Percentiles rank a stretch among this genome's conserved stretches.
phyloP scores from a whole-genome alignment of 2,329 filamentous ascomycete species.

The Biscogniauxia mediterranea region DNA sequence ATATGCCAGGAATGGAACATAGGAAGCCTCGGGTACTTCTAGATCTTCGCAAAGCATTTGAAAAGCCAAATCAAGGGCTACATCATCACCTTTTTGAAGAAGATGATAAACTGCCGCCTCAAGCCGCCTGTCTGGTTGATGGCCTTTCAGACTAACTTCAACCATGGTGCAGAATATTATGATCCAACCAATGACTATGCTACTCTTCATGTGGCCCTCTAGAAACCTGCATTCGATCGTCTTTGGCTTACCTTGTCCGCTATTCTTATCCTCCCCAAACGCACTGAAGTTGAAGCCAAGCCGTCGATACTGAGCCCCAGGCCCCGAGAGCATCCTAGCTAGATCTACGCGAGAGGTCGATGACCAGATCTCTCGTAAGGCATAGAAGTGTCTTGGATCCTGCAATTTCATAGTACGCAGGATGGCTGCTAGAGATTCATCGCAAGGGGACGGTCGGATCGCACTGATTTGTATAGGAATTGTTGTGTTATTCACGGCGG shows the following conservation, averaged over 20 bases:
- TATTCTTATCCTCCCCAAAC: slow-evolving; percentile 37
- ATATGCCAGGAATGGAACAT: neutral
- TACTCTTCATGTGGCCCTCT: slow-evolving; percentile 33
- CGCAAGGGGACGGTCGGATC: slow-evolving; percentile 2
- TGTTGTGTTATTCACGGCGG: slow-evolving; percentile 1
- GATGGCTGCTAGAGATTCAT: slow-evolving; percentile 2
- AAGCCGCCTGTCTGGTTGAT: slow-evolving; percentile 1
- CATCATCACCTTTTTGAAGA: neutral
- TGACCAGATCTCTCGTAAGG: slow-evolving; percentile 32
- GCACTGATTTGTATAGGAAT: neutral
- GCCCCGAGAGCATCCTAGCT: slow-evolving; percentile 36
- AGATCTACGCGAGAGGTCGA: slow-evolving; percentile 30
- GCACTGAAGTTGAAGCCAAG: slow-evolving; percentile 43
- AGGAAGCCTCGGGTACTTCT: neutral
- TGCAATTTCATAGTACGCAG: neutral
- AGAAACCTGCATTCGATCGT: slow-evolving; percentile 41
- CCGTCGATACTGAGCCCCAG: slow-evolving; percentile 32
- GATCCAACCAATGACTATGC: slow-evolving; percentile 35
- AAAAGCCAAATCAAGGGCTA: neutral
- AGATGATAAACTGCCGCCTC: neutral
- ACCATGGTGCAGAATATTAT: slow-evolving; percentile 33
- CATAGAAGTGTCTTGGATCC: slow-evolving; percentile 15
- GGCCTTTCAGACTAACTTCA: slow-evolving; percentile 23
- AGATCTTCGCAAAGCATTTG: neutral
- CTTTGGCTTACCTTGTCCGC: slow-evolving; percentile 32